Evolutionary conservation across 1,139 yeast genomes (phyloP), one percentile per base, ranked within the genome.

Genomic region (Magnusiomyces magnusii): DNA sequence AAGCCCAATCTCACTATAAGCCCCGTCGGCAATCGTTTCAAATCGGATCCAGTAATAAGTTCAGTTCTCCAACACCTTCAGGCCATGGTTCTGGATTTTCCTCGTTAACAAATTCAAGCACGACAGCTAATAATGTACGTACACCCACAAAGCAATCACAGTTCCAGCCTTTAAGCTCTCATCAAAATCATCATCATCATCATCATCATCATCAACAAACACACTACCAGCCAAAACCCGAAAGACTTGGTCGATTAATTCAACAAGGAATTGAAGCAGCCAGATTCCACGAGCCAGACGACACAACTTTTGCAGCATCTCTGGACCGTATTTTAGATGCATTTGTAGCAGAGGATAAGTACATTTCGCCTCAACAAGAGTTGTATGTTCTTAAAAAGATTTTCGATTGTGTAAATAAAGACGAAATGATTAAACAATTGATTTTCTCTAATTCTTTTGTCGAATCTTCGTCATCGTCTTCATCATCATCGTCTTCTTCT

Each of bases 221-320:
- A 2, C 44, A 27, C 13, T 17, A 42, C 21, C 52, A 55, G 2
- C 17, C 21, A 19, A 23, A 41, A 15, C 25, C 13, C 27, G 3
- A 34, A 21, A 28, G 21, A 23, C 42, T 21, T 19, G 42, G 55
- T n/a, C 47, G 53, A 10, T 28, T 39, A 2, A 41, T 42, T 15
- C 42, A 42, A 42, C 51, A 28, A 31, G 53, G 49, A 25, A 21
- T 51, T 21, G 55, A 39, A 41, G 23, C 41, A 21, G 55, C 49
- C 15, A 25, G 17, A 25, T 19, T 17, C 17, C 15, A 36, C 3
- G 47, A n/a, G 15, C 55, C 47, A 3, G 36, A 23, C 3, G 36
- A 52, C 24, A 24, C 25, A 19, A 24, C 28, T 19, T 42, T 52
- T 15, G 31, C 49, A 1, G 15, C 5, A 17, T 52, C 55, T 9